phyloP scores from a whole-genome alignment of 139 green algal genomes.

The Micractinium conductrix region DNA sequence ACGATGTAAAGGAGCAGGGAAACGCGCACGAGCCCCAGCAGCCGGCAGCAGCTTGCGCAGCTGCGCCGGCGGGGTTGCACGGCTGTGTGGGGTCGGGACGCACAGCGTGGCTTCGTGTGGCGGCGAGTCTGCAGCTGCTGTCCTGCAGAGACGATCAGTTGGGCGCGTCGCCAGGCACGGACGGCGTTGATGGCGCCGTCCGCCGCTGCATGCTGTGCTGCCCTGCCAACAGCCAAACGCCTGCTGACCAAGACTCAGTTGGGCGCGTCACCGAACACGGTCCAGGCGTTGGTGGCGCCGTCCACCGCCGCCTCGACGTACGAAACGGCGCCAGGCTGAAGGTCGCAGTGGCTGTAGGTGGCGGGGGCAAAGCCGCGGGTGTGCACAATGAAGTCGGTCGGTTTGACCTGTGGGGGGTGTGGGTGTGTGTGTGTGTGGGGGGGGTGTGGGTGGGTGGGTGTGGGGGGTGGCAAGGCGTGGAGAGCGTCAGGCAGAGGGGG shows the following conservation, averaged over 20 bases:
- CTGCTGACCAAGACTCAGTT: neutral
- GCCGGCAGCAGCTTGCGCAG: too few relatives aligned
- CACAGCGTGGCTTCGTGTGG: neutral
- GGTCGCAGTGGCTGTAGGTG: neutral
- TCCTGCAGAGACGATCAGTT: too few relatives aligned
- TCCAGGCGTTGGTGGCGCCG: neutral
- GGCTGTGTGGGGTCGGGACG: neutral
- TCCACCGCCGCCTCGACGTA: neutral
- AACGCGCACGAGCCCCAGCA: too few relatives aligned
- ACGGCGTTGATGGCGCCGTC: too few relatives aligned
- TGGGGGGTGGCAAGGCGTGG: too few relatives aligned
- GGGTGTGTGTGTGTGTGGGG: neutral
- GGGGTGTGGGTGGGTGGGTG: too few relatives aligned
- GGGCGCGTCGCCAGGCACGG: too few relatives aligned
- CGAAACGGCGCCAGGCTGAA: neutral
- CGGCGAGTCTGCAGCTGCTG: too few relatives aligned
- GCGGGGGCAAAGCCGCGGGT: neutral
- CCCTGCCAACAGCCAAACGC: too few relatives aligned
- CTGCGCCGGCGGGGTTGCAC: neutral
- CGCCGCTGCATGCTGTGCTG: too few relatives aligned
- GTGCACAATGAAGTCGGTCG: conserved; percentile 2
- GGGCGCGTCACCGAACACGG: conserved; percentile 1
- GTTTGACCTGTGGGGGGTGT: neutral
- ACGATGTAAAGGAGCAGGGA: too few relatives aligned
- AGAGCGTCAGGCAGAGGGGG: too few relatives aligned